Evolutionary conservation across 805 yeast genomes (phyloP).

Genomic region (Clavispora fructus): DNA sequence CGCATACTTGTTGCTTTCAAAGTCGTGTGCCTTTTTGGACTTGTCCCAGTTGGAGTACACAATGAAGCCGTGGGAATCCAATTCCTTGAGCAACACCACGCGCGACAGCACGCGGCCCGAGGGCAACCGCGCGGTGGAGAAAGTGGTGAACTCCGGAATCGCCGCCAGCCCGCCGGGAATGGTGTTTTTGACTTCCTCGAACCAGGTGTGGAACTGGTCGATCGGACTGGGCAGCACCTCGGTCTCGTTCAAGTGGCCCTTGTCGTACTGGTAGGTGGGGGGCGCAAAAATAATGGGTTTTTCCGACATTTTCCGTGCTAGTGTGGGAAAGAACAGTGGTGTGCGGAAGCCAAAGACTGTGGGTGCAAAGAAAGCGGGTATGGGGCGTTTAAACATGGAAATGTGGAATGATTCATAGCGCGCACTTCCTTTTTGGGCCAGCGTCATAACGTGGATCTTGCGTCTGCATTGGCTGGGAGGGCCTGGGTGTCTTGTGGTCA

Average conservation of each 20-base stretch:
- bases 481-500: too few species aligned
- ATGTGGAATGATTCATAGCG: conserved; percentile 1
- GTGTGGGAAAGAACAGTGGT: not conserved
- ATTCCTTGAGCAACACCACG: conserved; percentile 80
- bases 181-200: conserved; percentile 59
- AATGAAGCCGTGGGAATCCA: conserved; percentile 79
- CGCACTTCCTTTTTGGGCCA: not conserved
- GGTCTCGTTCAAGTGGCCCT: conserved; percentile 49
- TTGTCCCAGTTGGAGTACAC: conserved; percentile 89
- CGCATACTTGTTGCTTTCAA: conserved; percentile 68
- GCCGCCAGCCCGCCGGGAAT: conserved; percentile 39
- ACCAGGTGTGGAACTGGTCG: conserved; percentile 80
- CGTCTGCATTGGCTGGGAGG: too few species aligned
- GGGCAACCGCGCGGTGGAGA: conserved; percentile 87
- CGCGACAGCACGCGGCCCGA: conserved; percentile 87
- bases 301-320: conserved; percentile 7
- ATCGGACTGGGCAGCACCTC: conserved; percentile 61
- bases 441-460: too few species aligned
- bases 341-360: not conserved
- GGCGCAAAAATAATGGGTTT: conserved; percentile 63
- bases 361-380: not conserved
- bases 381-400: not conserved
- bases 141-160: conserved; percentile 77
- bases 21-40: conserved; percentile 75
- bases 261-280: conserved; percentile 80